These are phyloP conservation scores for Dipteronia dyeriana DNA, from an alignment of 345 rosid species.

Conservation along the genomic window DNA sequence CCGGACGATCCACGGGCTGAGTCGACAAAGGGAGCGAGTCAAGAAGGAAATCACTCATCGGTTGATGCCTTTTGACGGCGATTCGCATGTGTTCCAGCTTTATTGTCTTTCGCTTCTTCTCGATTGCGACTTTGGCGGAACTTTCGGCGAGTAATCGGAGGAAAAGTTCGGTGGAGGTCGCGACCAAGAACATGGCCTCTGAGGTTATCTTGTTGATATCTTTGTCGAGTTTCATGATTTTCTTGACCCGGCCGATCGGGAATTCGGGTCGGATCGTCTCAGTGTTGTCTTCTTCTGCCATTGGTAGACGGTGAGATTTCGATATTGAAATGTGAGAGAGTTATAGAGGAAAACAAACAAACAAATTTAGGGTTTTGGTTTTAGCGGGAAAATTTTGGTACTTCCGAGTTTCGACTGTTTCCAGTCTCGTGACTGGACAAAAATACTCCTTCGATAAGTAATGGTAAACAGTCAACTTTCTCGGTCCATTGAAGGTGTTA, in stretches of 20 bases:
- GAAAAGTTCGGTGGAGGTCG: conserved; percentile 67
- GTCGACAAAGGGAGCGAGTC: conserved; percentile 73
- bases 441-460: neutral
- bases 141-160: conserved; percentile 72
- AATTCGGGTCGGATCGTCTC: conserved; percentile 46
- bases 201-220: conserved; percentile 85
- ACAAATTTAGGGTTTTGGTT: conserved; percentile 5
- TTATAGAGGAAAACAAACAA: neutral
- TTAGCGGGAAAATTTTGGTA: conserved; percentile 27
- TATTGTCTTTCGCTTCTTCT: conserved; percentile 75
- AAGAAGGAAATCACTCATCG: conserved; percentile 77
- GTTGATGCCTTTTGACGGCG: conserved; percentile 77
- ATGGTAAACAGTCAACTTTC: neutral
- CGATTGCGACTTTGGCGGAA: conserved; percentile 49
- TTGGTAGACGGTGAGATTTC: conserved; percentile 24
- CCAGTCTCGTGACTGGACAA: neutral
- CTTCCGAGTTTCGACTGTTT: neutral
- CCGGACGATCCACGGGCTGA: conserved; percentile 30
- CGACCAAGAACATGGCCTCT: conserved; percentile 68
- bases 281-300: conserved; percentile 62
- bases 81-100: conserved; percentile 64
- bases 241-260: conserved; percentile 72
- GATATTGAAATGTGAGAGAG: neutral
- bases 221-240: conserved; percentile 80
- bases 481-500: neutral